Evolutionary conservation across 2,329 filamentous ascomycete species (phyloP), one percentile per base, ranked within the genome.

Genomic region (Cladorrhinum sp.): DNA sequence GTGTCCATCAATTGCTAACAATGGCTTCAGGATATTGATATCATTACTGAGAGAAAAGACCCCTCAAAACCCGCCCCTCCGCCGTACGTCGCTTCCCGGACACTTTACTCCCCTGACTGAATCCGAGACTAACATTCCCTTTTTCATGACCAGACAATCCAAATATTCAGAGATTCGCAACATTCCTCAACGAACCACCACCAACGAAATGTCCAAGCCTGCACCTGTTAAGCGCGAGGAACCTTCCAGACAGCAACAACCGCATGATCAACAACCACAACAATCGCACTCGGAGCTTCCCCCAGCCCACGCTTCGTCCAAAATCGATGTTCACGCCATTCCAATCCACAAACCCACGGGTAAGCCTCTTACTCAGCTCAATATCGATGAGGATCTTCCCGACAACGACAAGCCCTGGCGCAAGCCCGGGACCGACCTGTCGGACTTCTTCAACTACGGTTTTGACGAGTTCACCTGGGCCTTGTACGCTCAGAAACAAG

Each of bases 401-500:
- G 88, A 91, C 7, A 91, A 92, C 69, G 90, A 93, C 64, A 98
- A 97, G 74, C 93, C 93, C 18, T 99, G 95, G 95, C 88, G 95
- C 50, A 88, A 93, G 65, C 95, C 95, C 0, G 95, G 95, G 51
- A 93, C 93, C 10, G 95, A 99, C 70, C 86, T 96, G 58, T 95
- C 90, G 62, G 95, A 99, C 74, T 98, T 96, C 77, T 98, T 98
- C 84, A 98, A 98, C 79, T 98, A 98, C 76, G 93, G 93, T 61
- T 98, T 98, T 72, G 93, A 98, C 76, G 93, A 98, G 75, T 98
- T 97, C 75, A 96, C 93, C 1, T 99, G 95, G 95, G 90, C 93
- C 5, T 85, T 93, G 57, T 99, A 99, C 74, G 92, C 93, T 29
- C 81, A 92, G 62, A 96, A 96, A 71, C 95, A 98, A 74, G 87